Percentiles rank a stretch among this genome's conserved stretches.
Conservation (phyloP, 2,329 filamentous ascomycete species). For the Teratosphaeria pseudoeucalypti region DNA sequence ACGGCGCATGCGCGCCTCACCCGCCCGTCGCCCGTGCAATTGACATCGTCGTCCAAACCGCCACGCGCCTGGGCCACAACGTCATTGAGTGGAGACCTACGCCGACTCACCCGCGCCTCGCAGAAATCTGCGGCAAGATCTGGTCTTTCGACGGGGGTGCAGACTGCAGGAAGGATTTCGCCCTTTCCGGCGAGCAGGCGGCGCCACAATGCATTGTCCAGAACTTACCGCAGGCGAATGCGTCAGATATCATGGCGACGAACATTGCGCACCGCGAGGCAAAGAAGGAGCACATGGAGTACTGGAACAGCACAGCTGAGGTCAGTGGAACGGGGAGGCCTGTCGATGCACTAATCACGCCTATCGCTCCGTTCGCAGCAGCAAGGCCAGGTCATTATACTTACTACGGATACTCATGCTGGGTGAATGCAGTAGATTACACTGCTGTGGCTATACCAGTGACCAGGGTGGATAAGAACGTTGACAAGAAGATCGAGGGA, state of each 20-base stretch:
- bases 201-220: slow-evolving; percentile 35
- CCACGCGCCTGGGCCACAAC: slow-evolving; percentile 46
- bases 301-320: slow-evolving; percentile 48
- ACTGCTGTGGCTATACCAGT: slow-evolving; percentile 46
- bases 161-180: slow-evolving; percentile 42
- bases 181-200: slow-evolving; percentile 45
- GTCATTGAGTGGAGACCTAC: slow-evolving; percentile 52
- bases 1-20: slow-evolving; percentile 42
- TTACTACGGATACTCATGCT: slow-evolving; percentile 36
- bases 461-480: slow-evolving; percentile 40
- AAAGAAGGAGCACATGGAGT: slow-evolving; percentile 51
- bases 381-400: slow-evolving; percentile 39
- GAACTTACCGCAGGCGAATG: slow-evolving; percentile 28
- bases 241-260: slow-evolving; percentile 34
- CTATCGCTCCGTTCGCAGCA: slow-evolving; percentile 42
- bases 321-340: slow-evolving; percentile 36
- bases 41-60: slow-evolving; percentile 38
- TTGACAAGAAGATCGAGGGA: slow-evolving; percentile 35
- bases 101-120: slow-evolving; percentile 31
- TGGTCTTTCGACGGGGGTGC: slow-evolving; percentile 42
- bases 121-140: slow-evolving; percentile 25
- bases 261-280: slow-evolving; percentile 46
- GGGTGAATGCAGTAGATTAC: slow-evolving; percentile 49
- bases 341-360: slow-evolving; percentile 47
- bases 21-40: slow-evolving; percentile 50